These are phyloP conservation scores for Nakazawaea ambrosiae DNA, from an alignment of 805 yeast genomes.

Conservation along the genomic window DNA sequence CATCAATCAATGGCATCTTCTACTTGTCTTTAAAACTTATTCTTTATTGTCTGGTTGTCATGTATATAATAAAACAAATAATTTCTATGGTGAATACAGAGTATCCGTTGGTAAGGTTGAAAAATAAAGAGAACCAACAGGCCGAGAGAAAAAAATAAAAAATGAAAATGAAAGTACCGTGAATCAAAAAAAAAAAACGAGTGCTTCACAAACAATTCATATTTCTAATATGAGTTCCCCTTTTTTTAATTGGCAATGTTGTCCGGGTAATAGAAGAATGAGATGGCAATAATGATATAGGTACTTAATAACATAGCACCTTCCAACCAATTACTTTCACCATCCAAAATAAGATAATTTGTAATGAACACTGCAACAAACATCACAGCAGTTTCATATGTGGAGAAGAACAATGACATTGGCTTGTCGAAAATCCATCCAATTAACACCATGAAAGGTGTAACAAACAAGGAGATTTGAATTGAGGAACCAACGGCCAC, in stretches of 20 bases:
- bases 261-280: conserved; percentile 87
- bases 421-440: conserved; percentile 94
- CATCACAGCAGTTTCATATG: conserved; percentile 89
- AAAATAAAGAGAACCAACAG: no score
- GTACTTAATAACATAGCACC: conserved; percentile 89
- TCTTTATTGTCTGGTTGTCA: no score
- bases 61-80: no score
- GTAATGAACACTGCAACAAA: conserved; percentile 86
- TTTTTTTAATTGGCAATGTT: conserved; percentile 16
- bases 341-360: conserved; percentile 83
- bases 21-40: no score
- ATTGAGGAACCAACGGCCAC: conserved; percentile 95
- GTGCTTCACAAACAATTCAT: no score
- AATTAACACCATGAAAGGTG: conserved; percentile 88
- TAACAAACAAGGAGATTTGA: conserved; percentile 91
- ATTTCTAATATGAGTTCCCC: no score
- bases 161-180: no score
- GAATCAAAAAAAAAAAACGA: no score
- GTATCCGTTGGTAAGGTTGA: no score
- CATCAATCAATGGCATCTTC: no score
- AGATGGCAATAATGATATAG: conserved; percentile 79
- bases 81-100: no score
- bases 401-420: conserved; percentile 86
- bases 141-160: no score
- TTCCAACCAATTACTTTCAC: conserved; percentile 95